Percentiles rank a stretch among this genome's conserved stretches.
phyloP scores from a whole-genome alignment of 2,329 filamentous ascomycete genomes.

The Diaporthe aspalathi region DNA sequence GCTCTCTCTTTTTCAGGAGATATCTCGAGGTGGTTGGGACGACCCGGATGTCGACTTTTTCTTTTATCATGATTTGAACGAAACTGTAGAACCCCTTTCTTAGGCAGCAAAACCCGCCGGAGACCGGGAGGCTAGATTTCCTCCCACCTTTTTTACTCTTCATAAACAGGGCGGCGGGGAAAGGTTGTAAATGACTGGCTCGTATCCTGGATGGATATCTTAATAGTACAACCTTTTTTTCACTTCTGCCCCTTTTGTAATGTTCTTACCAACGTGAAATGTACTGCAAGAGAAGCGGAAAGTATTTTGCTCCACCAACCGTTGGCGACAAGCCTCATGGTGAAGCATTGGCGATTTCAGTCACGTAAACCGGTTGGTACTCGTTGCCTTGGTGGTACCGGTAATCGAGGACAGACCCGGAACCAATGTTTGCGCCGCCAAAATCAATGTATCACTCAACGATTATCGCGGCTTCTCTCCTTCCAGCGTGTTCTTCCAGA shows the following conservation, averaged over 20 bases:
- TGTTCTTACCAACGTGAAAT: neutral
- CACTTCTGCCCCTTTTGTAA: neutral
- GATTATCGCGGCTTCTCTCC: no score
- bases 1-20: neutral
- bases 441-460: neutral
- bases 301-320: neutral
- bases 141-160: slow-evolving; percentile 41
- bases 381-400: neutral
- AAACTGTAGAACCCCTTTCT: slow-evolving; percentile 31
- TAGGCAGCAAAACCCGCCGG: slow-evolving; percentile 19
- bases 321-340: no score
- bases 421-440: no score
- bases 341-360: neutral
- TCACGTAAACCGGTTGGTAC: neutral
- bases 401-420: neutral
- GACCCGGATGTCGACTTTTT: slow-evolving; percentile 34
- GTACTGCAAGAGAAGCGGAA: slow-evolving; percentile 2
- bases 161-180: slow-evolving; percentile 32
- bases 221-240: slow-evolving; percentile 43
- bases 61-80: slow-evolving; percentile 37
- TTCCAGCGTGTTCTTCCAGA: neutral
- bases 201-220: slow-evolving; percentile 57
- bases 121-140: slow-evolving; percentile 34
- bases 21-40: neutral
- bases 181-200: slow-evolving; percentile 62